phyloP scores from a whole-genome alignment of 2,329 filamentous ascomycete genomes.

The Stromatinia cepivora region DNA sequence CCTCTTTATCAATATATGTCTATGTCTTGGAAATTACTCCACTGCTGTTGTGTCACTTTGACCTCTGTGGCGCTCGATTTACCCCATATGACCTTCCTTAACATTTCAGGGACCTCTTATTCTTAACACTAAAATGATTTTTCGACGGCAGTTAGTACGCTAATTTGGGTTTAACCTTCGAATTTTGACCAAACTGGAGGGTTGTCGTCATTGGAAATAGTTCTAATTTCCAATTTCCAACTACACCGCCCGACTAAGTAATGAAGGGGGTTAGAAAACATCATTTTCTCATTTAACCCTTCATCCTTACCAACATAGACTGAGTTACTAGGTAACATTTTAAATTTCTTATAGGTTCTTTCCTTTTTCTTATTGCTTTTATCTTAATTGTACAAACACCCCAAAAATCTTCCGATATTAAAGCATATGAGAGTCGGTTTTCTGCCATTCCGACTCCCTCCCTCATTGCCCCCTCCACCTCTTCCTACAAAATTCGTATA shows the following conservation, averaged over 20 bases:
- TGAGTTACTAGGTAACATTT: neutral
- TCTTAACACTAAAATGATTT: neutral
- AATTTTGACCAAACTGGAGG: neutral
- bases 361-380: conserved; percentile 15
- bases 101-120: conserved; percentile 2
- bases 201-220: neutral
- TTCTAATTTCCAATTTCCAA: neutral
- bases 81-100: conserved; percentile 11
- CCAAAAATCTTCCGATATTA: no score
- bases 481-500: neutral
- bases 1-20: conserved; percentile 10
- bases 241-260: neutral
- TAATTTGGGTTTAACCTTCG: neutral
- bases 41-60: conserved; percentile 6
- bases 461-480: neutral
- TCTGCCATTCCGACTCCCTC: conserved; percentile 5
- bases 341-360: neutral
- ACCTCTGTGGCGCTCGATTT: conserved; percentile 3
- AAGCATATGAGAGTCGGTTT: neutral
- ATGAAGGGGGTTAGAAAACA: conserved; percentile 1
- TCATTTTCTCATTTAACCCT: neutral
- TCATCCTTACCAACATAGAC: neutral
- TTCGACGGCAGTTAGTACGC: neutral
- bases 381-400: neutral
- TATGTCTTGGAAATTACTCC: conserved; percentile 10